Evolutionary conservation across 495 filamentous ascomycete species (phyloP).

Genomic region (Daldinia loculata): DNA sequence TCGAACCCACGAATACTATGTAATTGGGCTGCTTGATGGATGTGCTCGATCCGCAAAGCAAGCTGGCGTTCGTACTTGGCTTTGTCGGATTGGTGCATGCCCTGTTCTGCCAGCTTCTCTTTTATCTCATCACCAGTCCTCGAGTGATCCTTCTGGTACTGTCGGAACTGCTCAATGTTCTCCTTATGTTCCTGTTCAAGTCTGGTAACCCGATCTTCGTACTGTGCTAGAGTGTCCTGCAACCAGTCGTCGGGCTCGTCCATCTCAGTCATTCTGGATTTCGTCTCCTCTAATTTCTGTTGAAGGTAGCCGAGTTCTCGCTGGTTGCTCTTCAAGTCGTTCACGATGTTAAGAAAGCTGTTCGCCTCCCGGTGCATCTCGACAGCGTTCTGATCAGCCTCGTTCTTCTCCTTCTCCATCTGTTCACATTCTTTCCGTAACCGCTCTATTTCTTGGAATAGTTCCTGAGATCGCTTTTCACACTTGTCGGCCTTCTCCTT

Average conservation of each 20-base stretch:
- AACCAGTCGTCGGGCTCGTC: slow-evolving; percentile 82
- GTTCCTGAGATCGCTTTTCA: slow-evolving; percentile 67
- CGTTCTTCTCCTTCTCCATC: slow-evolving; percentile 58
- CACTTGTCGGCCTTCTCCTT: slow-evolving; percentile 84
- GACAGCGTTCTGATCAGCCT: slow-evolving; percentile 53
- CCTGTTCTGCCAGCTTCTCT: slow-evolving; percentile 81
- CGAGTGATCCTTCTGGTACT: slow-evolving; percentile 71
- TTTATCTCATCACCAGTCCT: slow-evolving; percentile 64
- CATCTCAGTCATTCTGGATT: slow-evolving; percentile 74
- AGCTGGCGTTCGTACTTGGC: slow-evolving; percentile 84
- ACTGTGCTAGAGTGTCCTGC: slow-evolving; percentile 77
- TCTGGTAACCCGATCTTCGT: slow-evolving; percentile 74
- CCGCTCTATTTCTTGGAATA: slow-evolving; percentile 77
- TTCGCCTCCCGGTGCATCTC: slow-evolving; percentile 56
- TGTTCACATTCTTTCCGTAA: slow-evolving; percentile 66
- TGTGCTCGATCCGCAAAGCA: slow-evolving; percentile 69
- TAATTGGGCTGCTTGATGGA: slow-evolving; percentile 78
- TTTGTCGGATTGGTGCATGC: slow-evolving; percentile 85
- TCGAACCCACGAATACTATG: slow-evolving; percentile 89
- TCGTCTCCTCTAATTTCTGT: slow-evolving; percentile 73
- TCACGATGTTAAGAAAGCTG: slow-evolving; percentile 62
- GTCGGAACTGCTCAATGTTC: slow-evolving; percentile 67
- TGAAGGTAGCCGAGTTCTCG: slow-evolving; percentile 66
- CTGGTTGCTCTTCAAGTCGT: slow-evolving; percentile 77
- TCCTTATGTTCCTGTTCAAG: slow-evolving; percentile 69